Evolutionary conservation across 73 alveolate genomes (phyloP), one percentile per base, ranked within the genome.

Genomic region (Uronychia setigera): DNA sequence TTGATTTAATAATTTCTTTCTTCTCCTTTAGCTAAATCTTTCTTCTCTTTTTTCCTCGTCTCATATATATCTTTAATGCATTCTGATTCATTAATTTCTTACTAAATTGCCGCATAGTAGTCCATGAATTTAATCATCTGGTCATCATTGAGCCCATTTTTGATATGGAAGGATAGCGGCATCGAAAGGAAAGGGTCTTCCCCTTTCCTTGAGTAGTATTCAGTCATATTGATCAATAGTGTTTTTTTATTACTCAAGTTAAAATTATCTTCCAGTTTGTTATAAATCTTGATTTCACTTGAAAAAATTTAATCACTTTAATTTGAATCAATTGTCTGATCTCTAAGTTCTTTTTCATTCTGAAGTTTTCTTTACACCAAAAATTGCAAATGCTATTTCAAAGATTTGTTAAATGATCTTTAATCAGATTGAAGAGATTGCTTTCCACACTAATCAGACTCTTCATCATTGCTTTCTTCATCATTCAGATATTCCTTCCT

Each of bases 161-260:
- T 76, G 32, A 76, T 76, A 32, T 80, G 87, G 79, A 81, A 81
- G 14, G 88, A 59, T 27, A 81, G 60, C 14, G 88, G 88, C 9
- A 81, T 77, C 1, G 88, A 35, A n/a, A n/a, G 33, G 60, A 59
- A 81, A 29, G 88, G 88, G 59, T 81, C 80, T 33, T 81, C 31
- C 58, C 60, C 60, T 29, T 34, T 29, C 60, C 35, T 5, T 25
- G 57, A 31, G 81, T 81, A 81, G 35, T 59, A 81, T 26, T 31
- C 76, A 31, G 75, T 1, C 81, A 81, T 81, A 31, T 81, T 81
- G 76, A 77, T 31, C 26, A 81, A 59, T 26, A 81, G 35, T 13
- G 88, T 81, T 59, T 81, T 81, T 32, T 81, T 81, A 32, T 81
- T 81, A n/a, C 81, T 81, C 46, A 81, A 35, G 27, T 81, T 80